These are phyloP conservation scores for Podila epigama DNA, from an alignment of 192 early-diverging fungal genomes.

Conservation along the genomic window DNA sequence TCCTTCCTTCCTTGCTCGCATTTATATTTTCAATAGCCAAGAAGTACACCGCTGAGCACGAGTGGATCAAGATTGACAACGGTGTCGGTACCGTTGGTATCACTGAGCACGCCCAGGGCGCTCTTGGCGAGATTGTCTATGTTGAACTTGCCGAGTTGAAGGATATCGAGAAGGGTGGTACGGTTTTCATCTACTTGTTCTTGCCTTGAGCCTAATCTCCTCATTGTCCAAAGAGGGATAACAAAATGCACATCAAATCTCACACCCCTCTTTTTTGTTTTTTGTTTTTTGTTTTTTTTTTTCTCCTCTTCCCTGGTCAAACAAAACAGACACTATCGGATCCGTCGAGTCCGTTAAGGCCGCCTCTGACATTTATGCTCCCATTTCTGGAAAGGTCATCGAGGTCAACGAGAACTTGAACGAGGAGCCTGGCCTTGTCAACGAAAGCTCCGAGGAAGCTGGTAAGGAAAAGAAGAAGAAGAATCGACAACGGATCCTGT, in stretches of 20 bases:
- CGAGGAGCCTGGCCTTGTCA: conserved; percentile 80
- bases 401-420: conserved; percentile 75
- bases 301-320: background rate
- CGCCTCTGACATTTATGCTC: conserved; percentile 90
- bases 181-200: background rate
- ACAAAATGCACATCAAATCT: conserved; percentile 2
- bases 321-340: conserved; percentile 49
- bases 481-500: background rate
- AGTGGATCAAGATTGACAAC: conserved; percentile 85
- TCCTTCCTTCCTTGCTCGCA: background rate
- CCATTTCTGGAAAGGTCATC: conserved; percentile 82
- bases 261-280: conserved; percentile 9
- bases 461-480: conserved; percentile 53
- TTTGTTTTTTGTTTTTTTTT: background rate
- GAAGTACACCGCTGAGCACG: conserved; percentile 88
- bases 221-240: background rate
- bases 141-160: conserved; percentile 82
- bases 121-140: conserved; percentile 95
- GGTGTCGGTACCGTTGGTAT: conserved; percentile 89
- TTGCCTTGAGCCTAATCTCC: background rate
- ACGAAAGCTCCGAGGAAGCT: conserved; percentile 73
- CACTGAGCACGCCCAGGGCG: conserved; percentile 89
- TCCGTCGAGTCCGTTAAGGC: conserved; percentile 97
- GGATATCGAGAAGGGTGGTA: conserved; percentile 69
- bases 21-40: conserved; percentile 51